Evolutionary conservation across 2,329 filamentous ascomycete genomes (phyloP).

Genomic region (Ophiostoma montium): DNA sequence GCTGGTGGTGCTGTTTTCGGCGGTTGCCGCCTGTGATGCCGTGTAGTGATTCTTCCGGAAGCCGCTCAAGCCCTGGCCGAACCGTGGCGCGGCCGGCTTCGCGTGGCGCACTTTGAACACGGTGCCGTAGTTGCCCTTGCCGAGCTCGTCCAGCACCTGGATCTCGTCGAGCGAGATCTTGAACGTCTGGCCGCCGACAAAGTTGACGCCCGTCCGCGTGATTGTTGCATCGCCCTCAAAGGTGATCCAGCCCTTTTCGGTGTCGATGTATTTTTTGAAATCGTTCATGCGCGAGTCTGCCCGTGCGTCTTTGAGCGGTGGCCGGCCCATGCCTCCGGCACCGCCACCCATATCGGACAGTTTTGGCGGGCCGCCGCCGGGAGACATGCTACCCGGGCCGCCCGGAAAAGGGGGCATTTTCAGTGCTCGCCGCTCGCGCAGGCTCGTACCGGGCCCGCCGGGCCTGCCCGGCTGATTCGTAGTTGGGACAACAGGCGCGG

Average conservation of each 20-base stretch:
- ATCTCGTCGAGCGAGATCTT: constrained; percentile 93
- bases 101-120: constrained; percentile 93
- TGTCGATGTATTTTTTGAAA: constrained; percentile 71
- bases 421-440: constrained; percentile 54
- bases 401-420: constrained; percentile 34
- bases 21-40: not conserved
- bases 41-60: constrained; percentile 21
- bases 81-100: constrained; percentile 43
- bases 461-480: constrained; percentile 15
- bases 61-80: constrained; percentile 42
- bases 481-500: constrained; percentile 34
- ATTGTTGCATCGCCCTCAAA: constrained; percentile 90
- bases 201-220: constrained; percentile 80
- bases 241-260: constrained; percentile 77
- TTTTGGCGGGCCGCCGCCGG: constrained; percentile 25
- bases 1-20: not conserved
- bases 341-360: constrained; percentile 26
- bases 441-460: constrained; percentile 37
- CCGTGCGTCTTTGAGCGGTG: constrained; percentile 21
- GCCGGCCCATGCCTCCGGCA: constrained; percentile 12
- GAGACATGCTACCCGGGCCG: constrained; percentile 22
- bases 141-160: constrained; percentile 80
- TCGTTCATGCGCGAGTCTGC: constrained; percentile 40
- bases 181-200: constrained; percentile 78
- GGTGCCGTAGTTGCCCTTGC: constrained; percentile 96